Percentiles rank a stretch among this genome's conserved stretches.
Conservation (phyloP, 176 grass and related monocot species). For the Carex kokanica region DNA sequence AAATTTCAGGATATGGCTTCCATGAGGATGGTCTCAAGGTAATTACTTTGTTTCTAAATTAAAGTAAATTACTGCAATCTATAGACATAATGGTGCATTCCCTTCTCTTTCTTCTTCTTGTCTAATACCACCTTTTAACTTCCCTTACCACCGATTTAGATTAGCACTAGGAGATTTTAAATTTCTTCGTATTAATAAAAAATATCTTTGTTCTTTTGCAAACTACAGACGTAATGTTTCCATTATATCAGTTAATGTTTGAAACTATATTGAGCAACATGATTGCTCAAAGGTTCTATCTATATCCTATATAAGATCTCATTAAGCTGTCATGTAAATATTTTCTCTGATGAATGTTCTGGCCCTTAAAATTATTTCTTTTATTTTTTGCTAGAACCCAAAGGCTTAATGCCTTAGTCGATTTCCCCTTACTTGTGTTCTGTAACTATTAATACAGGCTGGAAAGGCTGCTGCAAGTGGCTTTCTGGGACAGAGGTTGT, state of each 20-base stretch:
- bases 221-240: not conserved
- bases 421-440: not conserved
- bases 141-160: not conserved
- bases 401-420: not conserved
- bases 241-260: too few species aligned
- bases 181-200: not conserved
- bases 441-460: slow-evolving; percentile 36
- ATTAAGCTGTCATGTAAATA: not conserved
- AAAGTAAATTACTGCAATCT: not conserved
- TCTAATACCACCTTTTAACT: not conserved
- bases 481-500: slow-evolving; percentile 35
- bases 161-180: not conserved
- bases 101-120: not conserved
- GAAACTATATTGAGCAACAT: too few species aligned
- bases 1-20: slow-evolving; percentile 65
- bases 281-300: too few species aligned
- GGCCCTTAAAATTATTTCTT: not conserved
- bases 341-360: not conserved
- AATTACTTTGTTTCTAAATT: not conserved
- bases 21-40: slow-evolving; percentile 88
- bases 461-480: slow-evolving; percentile 53
- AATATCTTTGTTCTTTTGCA: not conserved
- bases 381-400: not conserved
- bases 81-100: not conserved
- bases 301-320: too few species aligned